These are phyloP conservation scores for Nitzschia sp. DNA, from an alignment of 108 stramenopile genomes.

Conservation along the genomic window DNA sequence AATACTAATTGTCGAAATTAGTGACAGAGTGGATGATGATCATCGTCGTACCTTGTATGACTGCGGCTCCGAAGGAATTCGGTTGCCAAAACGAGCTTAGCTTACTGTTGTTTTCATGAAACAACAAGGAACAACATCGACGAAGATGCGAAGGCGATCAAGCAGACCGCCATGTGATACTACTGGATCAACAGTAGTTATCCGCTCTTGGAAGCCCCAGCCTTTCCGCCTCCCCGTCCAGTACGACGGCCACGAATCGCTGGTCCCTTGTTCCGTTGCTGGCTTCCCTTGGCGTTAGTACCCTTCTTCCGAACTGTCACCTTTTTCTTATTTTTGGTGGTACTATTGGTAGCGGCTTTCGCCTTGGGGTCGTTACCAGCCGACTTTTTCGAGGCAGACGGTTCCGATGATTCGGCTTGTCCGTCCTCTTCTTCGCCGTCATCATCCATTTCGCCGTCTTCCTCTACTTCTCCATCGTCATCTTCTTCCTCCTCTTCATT, in stretches of 20 bases:
- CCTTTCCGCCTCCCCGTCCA: conserved; percentile 18
- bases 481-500: conserved; percentile 11
- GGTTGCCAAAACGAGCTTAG: too few species aligned
- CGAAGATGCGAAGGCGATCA: too few species aligned
- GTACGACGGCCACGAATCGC: conserved; percentile 20
- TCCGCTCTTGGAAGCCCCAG: conserved; percentile 9
- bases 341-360: neutral
- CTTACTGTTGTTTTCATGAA: too few species aligned
- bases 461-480: conserved; percentile 10
- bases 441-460: conserved; percentile 4
- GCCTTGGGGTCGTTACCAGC: conserved; percentile 5
- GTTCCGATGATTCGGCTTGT: neutral
- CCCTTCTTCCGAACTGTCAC: conserved; percentile 23
- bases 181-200: too few species aligned
- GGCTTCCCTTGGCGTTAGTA: conserved; percentile 15
- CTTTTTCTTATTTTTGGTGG: conserved; percentile 15
- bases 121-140: too few species aligned
- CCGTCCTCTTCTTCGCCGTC: conserved; percentile 29
- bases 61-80: too few species aligned
- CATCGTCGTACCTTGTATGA: too few species aligned
- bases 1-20: too few species aligned
- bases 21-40: too few species aligned
- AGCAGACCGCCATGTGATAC: too few species aligned
- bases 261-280: conserved; percentile 1
- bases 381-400: too few species aligned